Conservation (phyloP, 2,329 filamentous ascomycete species). For the Juglanconis oblonga region DNA sequence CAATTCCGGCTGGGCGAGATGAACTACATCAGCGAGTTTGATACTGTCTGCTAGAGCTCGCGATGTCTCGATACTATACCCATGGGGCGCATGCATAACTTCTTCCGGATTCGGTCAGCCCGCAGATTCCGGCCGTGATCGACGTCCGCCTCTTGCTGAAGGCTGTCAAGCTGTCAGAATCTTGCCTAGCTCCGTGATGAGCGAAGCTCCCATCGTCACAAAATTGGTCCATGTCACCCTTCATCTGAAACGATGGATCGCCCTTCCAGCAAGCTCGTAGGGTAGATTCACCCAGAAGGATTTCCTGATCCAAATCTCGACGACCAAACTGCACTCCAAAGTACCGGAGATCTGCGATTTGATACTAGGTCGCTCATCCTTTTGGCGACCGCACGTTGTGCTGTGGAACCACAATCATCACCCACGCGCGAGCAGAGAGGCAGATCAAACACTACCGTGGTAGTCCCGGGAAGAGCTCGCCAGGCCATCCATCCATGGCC, state of each 20-base stretch:
- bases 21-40: too few species aligned
- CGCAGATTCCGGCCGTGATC: neutral
- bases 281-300: too few species aligned
- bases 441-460: neutral
- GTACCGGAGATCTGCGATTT: too few species aligned
- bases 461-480: neutral
- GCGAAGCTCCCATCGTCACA: neutral
- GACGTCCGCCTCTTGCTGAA: neutral
- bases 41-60: too few species aligned
- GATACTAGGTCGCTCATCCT: too few species aligned
- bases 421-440: neutral
- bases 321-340: too few species aligned
- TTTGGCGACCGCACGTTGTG: too few species aligned
- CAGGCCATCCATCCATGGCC: neutral
- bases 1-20: neutral
- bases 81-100: neutral
- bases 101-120: neutral
- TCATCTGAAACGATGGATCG: too few species aligned
- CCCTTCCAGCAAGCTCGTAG: too few species aligned
- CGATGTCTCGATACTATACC: neutral
- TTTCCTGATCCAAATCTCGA: too few species aligned
- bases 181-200: neutral
- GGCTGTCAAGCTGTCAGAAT: neutral
- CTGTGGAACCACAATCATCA: too few species aligned
- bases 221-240: neutral